Conservation (phyloP, 2,329 filamentous ascomycete species). For the Coleophoma cylindrospora region DNA sequence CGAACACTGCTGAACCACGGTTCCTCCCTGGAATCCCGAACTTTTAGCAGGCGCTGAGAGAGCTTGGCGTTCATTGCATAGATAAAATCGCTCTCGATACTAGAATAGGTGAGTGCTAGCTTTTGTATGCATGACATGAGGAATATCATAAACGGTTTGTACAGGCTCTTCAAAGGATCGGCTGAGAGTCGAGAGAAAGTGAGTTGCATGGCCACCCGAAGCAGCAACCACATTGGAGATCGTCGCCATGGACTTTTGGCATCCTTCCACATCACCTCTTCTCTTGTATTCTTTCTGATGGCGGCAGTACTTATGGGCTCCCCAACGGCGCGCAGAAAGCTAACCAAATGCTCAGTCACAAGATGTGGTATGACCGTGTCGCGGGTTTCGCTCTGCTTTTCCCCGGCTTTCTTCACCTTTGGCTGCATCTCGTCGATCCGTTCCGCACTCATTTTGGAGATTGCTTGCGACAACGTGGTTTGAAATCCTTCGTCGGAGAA, state of each 20-base stretch:
- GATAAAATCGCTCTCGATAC: not conserved
- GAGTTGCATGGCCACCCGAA: conserved; percentile 51
- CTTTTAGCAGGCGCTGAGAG: too few relatives aligned
- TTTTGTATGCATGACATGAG: conserved; percentile 32
- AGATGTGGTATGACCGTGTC: conserved; percentile 53
- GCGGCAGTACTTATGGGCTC: conserved; percentile 25
- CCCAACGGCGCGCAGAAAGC: conserved; percentile 52
- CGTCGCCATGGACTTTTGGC: conserved; percentile 55
- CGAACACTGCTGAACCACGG: too few relatives aligned
- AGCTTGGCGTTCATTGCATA: too few relatives aligned
- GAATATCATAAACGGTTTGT: conserved; percentile 44
- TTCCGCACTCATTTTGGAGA: conserved; percentile 51
- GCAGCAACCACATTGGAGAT: conserved; percentile 54
- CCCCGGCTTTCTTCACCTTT: conserved; percentile 43
- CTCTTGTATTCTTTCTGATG: conserved; percentile 54
- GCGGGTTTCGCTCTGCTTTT: conserved; percentile 44
- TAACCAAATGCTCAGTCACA: conserved; percentile 54
- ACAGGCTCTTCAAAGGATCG: conserved; percentile 19
- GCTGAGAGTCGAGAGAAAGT: not conserved
- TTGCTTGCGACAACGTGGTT: conserved; percentile 40
- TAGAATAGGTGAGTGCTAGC: not conserved
- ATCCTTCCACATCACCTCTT: conserved; percentile 51
- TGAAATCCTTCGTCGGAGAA: conserved; percentile 40
- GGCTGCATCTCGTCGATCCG: conserved; percentile 47
- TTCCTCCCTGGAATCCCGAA: too few relatives aligned